Percentiles rank a stretch among this genome's conserved stretches.
Conservation (phyloP, 495 filamentous ascomycete genomes). For the Rhizodiscina lignyota region DNA sequence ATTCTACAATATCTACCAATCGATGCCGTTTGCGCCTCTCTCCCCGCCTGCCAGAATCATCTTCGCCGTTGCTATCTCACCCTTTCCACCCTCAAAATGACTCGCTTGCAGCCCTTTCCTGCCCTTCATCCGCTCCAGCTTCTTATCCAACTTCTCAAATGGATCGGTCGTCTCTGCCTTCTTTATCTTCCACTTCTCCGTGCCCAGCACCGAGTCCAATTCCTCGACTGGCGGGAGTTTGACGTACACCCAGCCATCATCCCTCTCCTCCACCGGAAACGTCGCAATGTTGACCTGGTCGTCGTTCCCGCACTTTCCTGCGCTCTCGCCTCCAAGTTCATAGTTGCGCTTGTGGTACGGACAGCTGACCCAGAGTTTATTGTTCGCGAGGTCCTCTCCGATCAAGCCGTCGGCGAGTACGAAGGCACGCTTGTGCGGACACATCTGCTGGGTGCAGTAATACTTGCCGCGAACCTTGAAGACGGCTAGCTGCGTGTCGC, state of each 20-base stretch:
- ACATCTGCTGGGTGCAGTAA: conserved; percentile 96
- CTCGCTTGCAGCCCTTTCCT: conserved; percentile 35
- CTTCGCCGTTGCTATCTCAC: conserved; percentile 27
- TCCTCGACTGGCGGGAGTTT: conserved; percentile 77
- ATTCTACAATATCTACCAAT: too few species aligned
- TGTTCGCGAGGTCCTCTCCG: conserved; percentile 40
- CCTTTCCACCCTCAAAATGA: conserved; percentile 24
- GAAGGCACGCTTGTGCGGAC: conserved; percentile 88
- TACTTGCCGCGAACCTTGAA: conserved; percentile 75
- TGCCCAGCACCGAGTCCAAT: conserved; percentile 68
- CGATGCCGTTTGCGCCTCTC: conserved; percentile 36
- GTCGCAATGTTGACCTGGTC: conserved; percentile 65
- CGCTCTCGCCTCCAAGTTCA: conserved; percentile 48
- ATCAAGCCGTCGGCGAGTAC: conserved; percentile 75
- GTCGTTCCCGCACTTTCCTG: conserved; percentile 66
- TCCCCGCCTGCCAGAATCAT: conserved; percentile 27
- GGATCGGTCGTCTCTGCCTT: conserved; percentile 48
- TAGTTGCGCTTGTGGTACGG: conserved; percentile 92
- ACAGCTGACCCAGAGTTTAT: conserved; percentile 71
- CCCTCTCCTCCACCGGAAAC: conserved; percentile 63
- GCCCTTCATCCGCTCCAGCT: conserved; percentile 36
- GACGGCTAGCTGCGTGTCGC: conserved; percentile 82
- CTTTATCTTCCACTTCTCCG: conserved; percentile 66
- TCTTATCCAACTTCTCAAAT: conserved; percentile 56
- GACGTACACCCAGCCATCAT: conserved; percentile 71